These are phyloP conservation scores for Prunus persica DNA, from an alignment of 306 rosid species.

Conservation along the genomic window DNA sequence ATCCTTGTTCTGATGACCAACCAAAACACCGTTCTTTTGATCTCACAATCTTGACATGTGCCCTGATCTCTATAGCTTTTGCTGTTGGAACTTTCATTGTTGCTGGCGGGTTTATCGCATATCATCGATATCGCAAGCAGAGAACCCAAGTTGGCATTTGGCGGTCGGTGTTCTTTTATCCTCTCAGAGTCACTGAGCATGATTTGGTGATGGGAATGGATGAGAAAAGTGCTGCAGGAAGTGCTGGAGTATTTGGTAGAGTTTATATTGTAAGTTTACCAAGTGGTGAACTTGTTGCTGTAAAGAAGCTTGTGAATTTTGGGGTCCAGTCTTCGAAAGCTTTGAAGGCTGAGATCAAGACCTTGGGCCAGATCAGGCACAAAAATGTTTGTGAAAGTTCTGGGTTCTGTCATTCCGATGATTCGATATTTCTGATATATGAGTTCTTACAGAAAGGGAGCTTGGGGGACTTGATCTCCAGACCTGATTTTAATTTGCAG, in stretches of 20 bases:
- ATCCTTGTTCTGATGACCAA: slow-evolving; percentile 62
- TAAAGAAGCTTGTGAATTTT: slow-evolving; percentile 78
- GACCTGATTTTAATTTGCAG: slow-evolving; percentile 47
- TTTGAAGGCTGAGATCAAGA: slow-evolving; percentile 80
- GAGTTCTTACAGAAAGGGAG: slow-evolving; percentile 79
- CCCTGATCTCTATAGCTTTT: slow-evolving; percentile 64
- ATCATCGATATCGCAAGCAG: slow-evolving; percentile 48
- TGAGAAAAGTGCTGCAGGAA: slow-evolving; percentile 69
- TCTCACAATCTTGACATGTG: slow-evolving; percentile 62
- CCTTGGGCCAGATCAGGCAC: slow-evolving; percentile 89
- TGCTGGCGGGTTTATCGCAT: slow-evolving; percentile 58
- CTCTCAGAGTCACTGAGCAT: slow-evolving; percentile 86
- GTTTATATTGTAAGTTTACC: slow-evolving; percentile 69
- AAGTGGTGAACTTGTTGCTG: slow-evolving; percentile 78
- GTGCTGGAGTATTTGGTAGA: slow-evolving; percentile 66
- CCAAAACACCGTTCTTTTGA: slow-evolving; percentile 41
- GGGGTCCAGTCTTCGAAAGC: slow-evolving; percentile 65
- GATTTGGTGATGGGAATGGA: slow-evolving; percentile 78
- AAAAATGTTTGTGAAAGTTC: slow-evolving; percentile 76
- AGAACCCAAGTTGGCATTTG: slow-evolving; percentile 42
- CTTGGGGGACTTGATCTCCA: slow-evolving; percentile 69
- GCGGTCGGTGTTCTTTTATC: slow-evolving; percentile 88
- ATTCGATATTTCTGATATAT: slow-evolving; percentile 71
- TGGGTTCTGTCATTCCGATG: slow-evolving; percentile 85
- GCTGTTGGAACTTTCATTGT: slow-evolving; percentile 54